Evolutionary conservation across 345 rosid genomes (phyloP), one percentile per base, ranked within the genome.

Genomic region (Syzygium grande): DNA sequence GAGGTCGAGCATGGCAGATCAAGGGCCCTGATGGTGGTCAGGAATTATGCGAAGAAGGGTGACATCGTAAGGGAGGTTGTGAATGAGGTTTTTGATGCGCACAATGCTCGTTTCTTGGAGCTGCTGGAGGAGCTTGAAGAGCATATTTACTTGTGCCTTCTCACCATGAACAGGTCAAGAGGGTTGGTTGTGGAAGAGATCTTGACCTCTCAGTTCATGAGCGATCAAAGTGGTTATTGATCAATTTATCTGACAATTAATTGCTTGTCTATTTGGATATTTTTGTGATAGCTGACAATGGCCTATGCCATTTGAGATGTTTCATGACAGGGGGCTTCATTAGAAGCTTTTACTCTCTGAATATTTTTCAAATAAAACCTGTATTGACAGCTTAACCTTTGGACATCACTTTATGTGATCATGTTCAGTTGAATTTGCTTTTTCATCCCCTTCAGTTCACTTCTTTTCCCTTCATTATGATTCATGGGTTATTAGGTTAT

Each of bases 121-220:
- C 98, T 93, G 89, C 73, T 96, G n/a, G 94, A 93, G 86, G 99
- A 98, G 91, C 97, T 96, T 29, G 99, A 98, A 86, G 91, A 92
- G 65, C 96, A 94, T 86, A 89, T 95, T 41, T 94, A 88, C 90
- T 87, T 96, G 87, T 96, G 97, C 91, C 94, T 95, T 85, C 95
- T 95, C 89, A 94, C 96, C 51, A 95, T 98, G 43, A 94, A 96
- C 87, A 93, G 94, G 92, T 95, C 95, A 61, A 98, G 99, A 89
- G 91, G 94, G 91, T 92, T 91, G 56, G 91, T 96, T 73, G 87
- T 94, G 49, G 91, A 91, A 80, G 94, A 94, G 89, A 92, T 93
- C 30, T 38, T 83, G 52, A 51, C 86, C 84, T 21, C 88, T 38
- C 83, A 38, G 11, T 34, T 46, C 46, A 68, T 21, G 38, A 34